Percentiles rank a stretch among this genome's conserved stretches.
These are phyloP conservation scores for Harringtonia aguacate DNA, from an alignment of 2,329 filamentous ascomycete genomes.

Conservation along the genomic window DNA sequence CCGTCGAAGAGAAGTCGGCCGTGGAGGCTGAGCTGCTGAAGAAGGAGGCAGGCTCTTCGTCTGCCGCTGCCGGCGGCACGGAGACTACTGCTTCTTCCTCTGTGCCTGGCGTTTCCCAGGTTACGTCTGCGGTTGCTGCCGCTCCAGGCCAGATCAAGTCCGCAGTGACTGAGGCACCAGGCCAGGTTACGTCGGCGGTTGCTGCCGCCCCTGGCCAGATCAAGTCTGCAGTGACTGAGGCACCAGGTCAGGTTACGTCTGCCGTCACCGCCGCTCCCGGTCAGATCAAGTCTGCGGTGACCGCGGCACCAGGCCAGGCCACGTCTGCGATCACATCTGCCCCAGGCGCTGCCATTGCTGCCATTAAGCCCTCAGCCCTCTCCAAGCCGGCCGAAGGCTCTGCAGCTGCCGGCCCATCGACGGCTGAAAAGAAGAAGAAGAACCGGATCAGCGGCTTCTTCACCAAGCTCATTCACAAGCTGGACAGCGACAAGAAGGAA, in stretches of 20 bases:
- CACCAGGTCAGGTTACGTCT: no score
- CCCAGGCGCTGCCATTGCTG: constrained; percentile 27
- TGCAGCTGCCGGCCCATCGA: constrained; percentile 15
- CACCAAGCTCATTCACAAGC: constrained; percentile 41
- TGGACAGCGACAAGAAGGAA: constrained; percentile 19
- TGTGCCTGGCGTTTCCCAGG: constrained; percentile 22
- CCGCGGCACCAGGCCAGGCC: no score
- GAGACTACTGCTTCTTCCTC: constrained; percentile 13
- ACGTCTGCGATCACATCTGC: constrained; percentile 3
- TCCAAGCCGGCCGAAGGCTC: constrained; percentile 10
- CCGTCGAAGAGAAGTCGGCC: constrained; percentile 63
- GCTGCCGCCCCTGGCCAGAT: no score
- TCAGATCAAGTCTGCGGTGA: no score
- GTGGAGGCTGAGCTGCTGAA: constrained; percentile 65
- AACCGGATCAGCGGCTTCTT: constrained; percentile 53
- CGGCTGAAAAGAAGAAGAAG: constrained; percentile 55
- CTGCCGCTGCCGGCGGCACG: constrained; percentile 23
- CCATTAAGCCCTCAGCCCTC: neutral
- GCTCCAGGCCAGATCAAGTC: no score
- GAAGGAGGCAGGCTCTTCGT: constrained; percentile 30
- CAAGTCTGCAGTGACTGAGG: no score
- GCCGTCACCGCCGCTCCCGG: no score
- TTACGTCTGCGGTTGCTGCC: constrained; percentile 15
- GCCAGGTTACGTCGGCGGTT: no score
- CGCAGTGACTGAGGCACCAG: no score